A percentile compares a stretch with the other conserved stretches of the same genome.
phyloP scores from a whole-genome alignment of 345 rosid genomes.

The Populus deltoides region DNA sequence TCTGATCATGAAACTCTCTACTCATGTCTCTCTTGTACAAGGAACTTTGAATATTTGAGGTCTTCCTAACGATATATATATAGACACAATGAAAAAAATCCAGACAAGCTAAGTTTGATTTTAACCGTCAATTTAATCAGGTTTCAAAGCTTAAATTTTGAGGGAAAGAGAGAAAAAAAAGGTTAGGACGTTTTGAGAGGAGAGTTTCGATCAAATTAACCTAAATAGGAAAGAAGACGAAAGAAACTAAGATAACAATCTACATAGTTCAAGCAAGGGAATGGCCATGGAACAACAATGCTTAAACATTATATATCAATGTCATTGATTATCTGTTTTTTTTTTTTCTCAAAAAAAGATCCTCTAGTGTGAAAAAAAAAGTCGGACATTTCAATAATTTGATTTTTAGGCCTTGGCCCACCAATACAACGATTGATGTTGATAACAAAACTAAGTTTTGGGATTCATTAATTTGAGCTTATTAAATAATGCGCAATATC shows the following conservation, averaged over 20 bases:
- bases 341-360: not conserved
- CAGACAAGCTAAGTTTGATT: not conserved
- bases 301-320: no score
- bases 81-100: no score
- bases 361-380: constrained; percentile 3
- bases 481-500: not conserved
- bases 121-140: not conserved
- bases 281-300: not conserved
- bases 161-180: not conserved
- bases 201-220: not conserved
- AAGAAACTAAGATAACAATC: not conserved
- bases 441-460: constrained; percentile 18
- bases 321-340: not conserved
- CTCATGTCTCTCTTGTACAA: not conserved
- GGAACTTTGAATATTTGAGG: no score
- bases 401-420: constrained; percentile 5
- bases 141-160: not conserved
- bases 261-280: not conserved
- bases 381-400: constrained; percentile 22
- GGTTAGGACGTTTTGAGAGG: not conserved
- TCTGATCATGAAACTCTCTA: not conserved
- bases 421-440: constrained; percentile 22
- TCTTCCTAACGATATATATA: no score
- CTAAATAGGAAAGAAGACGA: not conserved
- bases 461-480: constrained; percentile 13